Evolutionary conservation across 345 rosid species (phyloP), one percentile per base, ranked within the genome.

Genomic region (Eucalyptus lansdowneana): DNA sequence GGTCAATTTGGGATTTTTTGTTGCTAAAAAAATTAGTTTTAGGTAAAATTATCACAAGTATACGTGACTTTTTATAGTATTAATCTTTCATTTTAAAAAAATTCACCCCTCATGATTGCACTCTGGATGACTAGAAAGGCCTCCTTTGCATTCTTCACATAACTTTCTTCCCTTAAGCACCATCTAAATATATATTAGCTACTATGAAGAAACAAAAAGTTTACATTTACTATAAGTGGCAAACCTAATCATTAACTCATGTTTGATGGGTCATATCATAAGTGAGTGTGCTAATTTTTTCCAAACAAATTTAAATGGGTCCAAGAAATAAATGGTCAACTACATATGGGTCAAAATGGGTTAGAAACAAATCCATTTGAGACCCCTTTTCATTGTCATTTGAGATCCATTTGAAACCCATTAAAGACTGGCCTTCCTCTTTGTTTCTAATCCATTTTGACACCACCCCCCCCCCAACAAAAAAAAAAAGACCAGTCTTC

Each of bases 401-500:
- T 50, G 53, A 50, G 7, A 50, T 50, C 53, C 53, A 50, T 50
- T 50, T 50, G 53, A 50, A 50, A 50, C 17, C 34, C 34, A 25
- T 62, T 11, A 27, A 60, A 60, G 31, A 25, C 88, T 96, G 4
- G 89, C 91, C 34, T 97, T 50, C 50, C 50, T 96, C 90, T 93
- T 93, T 29, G 88, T 50, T 50, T 50, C 53, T 14, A 14, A 50
- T 50, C 53, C 53, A 14, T 50, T 50, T 15, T 50, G 53, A 14
- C 40, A 37, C 40, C 5, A 37, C 40, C 50, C 1, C 49, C 11
- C 12, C 47, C 47, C 47, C 14, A 49, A 11, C 12, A 13, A 49
- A 13, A 49, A 13, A 49, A 13, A 13, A 5, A 4, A 49, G 50
- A 13, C 50, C 6, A 2, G 50, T 13, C 50, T 13, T 91, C 89